phyloP scores from a whole-genome alignment of 2,329 filamentous ascomycete genomes.

The Torrubiella hemipterigena region DNA sequence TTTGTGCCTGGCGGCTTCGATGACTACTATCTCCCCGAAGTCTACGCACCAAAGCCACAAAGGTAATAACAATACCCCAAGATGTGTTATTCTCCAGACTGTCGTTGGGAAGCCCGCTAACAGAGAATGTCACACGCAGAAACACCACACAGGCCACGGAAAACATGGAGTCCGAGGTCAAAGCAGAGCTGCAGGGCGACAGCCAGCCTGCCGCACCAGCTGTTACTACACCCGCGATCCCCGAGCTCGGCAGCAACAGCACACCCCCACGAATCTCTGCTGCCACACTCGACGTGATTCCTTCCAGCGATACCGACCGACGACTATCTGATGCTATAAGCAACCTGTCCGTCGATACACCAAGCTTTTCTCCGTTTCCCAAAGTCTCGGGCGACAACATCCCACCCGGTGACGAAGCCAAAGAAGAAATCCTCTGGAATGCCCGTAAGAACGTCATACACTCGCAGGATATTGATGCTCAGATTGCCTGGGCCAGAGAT shows the following conservation, averaged over 20 bases:
- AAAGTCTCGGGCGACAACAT: conserved; percentile 79
- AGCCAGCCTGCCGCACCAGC: too few species aligned
- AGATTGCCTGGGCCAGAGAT: conserved; percentile 93
- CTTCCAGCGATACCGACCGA: conserved; percentile 14
- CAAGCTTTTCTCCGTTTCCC: conserved; percentile 86
- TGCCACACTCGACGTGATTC: conserved; percentile 10
- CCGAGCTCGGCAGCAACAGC: background rate
- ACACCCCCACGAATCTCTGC: conserved; percentile 9
- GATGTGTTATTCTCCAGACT: conserved; percentile 3
- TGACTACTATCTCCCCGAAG: conserved; percentile 50
- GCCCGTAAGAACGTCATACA: conserved; percentile 75
- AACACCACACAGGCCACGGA: conserved; percentile 92
- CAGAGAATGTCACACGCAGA: conserved; percentile 41
- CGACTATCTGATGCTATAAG: conserved; percentile 23
- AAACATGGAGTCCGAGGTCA: conserved; percentile 95
- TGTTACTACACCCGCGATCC: too few species aligned
- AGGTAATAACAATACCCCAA: conserved; percentile 28
- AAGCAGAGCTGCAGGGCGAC: too few species aligned
- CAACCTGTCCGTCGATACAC: conserved; percentile 41
- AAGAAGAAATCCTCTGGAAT: conserved; percentile 79
- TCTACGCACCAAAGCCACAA: conserved; percentile 44
- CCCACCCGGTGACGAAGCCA: conserved; percentile 86
- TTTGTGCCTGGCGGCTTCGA: conserved; percentile 47
- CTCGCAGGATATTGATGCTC: conserved; percentile 91
- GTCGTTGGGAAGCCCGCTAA: conserved; percentile 4